Conservation (phyloP, 495 filamentous ascomycete species). For the Aspergillus affinis region DNA sequence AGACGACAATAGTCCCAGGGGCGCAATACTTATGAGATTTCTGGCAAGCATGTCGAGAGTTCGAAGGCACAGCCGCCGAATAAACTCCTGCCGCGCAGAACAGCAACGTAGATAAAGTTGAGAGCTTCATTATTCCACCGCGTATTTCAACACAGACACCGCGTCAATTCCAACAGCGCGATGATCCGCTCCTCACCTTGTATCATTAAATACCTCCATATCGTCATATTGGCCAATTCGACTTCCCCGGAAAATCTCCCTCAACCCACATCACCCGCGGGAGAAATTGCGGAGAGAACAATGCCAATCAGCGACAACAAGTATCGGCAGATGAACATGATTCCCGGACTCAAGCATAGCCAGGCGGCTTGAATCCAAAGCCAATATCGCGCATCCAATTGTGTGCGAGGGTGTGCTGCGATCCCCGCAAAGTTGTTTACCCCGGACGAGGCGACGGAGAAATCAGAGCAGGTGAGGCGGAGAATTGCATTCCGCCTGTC, state of each 20-base stretch:
- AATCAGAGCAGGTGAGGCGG: conserved; percentile 17
- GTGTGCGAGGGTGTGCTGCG: neutral
- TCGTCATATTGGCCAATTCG: neutral
- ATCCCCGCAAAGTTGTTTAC: conserved; percentile 1
- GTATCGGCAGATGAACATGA: neutral
- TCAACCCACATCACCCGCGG: neutral
- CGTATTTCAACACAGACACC: neutral
- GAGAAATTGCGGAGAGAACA: conserved; percentile 21
- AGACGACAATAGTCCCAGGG: conserved; percentile 49
- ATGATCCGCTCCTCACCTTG: neutral
- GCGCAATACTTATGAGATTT: conserved; percentile 38
- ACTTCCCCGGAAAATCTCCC: conserved; percentile 19
- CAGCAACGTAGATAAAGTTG: neutral
- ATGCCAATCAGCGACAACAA: neutral
- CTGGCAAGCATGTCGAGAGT: conserved; percentile 1
- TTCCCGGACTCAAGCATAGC: conserved; percentile 2
- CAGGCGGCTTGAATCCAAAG: neutral
- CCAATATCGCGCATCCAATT: neutral
- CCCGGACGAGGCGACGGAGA: conserved; percentile 17
- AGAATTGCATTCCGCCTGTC: conserved; percentile 28
- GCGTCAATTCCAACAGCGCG: neutral
- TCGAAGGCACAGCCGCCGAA: conserved; percentile 4
- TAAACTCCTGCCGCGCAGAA: neutral
- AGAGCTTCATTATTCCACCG: neutral
- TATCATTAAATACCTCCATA: neutral